These are phyloP conservation scores for Ogataea thermomethanolica DNA, from an alignment of 805 yeast genomes.

Conservation along the genomic window DNA sequence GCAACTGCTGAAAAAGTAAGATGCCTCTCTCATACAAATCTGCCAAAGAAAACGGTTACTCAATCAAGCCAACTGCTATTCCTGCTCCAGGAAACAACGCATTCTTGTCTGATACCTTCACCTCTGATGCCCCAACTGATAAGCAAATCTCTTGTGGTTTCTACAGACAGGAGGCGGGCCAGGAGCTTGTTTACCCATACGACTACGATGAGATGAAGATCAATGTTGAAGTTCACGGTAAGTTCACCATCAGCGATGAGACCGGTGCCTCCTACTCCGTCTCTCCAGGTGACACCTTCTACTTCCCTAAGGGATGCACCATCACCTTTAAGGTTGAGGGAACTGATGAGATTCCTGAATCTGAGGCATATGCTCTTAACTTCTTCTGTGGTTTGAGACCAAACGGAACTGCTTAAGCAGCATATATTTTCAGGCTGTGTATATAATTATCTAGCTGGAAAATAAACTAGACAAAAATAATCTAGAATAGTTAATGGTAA, in stretches of 20 bases:
- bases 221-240: slow-evolving; percentile 64
- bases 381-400: slow-evolving; percentile 62
- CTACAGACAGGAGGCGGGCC: slow-evolving; percentile 66
- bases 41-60: slow-evolving; percentile 46
- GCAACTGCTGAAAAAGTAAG: slow-evolving; percentile 17
- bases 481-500: not conserved
- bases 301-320: slow-evolving; percentile 64
- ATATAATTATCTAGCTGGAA: slow-evolving; percentile 1
- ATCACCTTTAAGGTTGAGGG: slow-evolving; percentile 55
- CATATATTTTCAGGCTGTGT: slow-evolving; percentile 6
- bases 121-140: slow-evolving; percentile 58
- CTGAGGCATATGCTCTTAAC: slow-evolving; percentile 57
- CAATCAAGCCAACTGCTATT: slow-evolving; percentile 52
- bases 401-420: slow-evolving; percentile 32
- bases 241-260: slow-evolving; percentile 59
- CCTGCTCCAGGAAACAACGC: slow-evolving; percentile 67
- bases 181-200: slow-evolving; percentile 64
- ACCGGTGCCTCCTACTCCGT: slow-evolving; percentile 56
- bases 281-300: slow-evolving; percentile 64
- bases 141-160: slow-evolving; percentile 64
- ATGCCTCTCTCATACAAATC: slow-evolving; percentile 58
- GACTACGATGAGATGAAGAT: slow-evolving; percentile 68
- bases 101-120: slow-evolving; percentile 62
- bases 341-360: slow-evolving; percentile 30
- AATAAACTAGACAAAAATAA: slow-evolving; percentile 3